Evolutionary conservation across 2,329 filamentous ascomycete species (phyloP).

Genomic region (Pyrenochaeta sp.): DNA sequence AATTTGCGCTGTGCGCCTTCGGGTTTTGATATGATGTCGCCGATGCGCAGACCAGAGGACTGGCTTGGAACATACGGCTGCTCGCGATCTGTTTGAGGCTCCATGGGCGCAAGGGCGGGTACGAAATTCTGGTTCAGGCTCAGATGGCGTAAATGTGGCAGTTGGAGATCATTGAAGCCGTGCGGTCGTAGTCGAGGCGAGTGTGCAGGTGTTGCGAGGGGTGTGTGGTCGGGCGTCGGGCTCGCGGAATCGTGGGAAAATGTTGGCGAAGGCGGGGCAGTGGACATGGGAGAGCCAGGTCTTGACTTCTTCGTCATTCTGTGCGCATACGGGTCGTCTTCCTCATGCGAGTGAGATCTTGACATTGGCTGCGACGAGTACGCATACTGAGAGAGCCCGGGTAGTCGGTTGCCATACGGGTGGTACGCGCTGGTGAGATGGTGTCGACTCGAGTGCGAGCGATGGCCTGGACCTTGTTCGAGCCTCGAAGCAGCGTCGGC

Average conservation of each 20-base stretch:
- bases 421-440: constrained; percentile 53
- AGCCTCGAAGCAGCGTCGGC: constrained; percentile 74
- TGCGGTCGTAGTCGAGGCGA: constrained; percentile 89
- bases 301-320: constrained; percentile 86
- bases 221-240: constrained; percentile 96
- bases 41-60: constrained; percentile 76
- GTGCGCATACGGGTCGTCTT: constrained; percentile 80
- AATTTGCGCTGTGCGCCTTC: constrained; percentile 91
- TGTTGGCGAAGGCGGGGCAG: constrained; percentile 92
- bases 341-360: constrained; percentile 82
- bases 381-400: constrained; percentile 54
- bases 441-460: constrained; percentile 50
- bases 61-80: constrained; percentile 66
- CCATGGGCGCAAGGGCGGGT: constrained; percentile 75
- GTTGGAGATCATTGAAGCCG: constrained; percentile 74
- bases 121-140: constrained; percentile 66
- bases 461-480: constrained; percentile 65
- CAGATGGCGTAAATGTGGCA: constrained; percentile 83
- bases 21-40: constrained; percentile 89
- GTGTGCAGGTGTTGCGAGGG: constrained; percentile 94
- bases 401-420: constrained; percentile 68
- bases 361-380: constrained; percentile 88
- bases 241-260: constrained; percentile 96
- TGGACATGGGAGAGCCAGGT: constrained; percentile 93
- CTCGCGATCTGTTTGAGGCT: constrained; percentile 68